Percentiles rank a stretch among this genome's conserved stretches.
phyloP scores from a whole-genome alignment of 345 rosid species.

The Garcia nutans region DNA sequence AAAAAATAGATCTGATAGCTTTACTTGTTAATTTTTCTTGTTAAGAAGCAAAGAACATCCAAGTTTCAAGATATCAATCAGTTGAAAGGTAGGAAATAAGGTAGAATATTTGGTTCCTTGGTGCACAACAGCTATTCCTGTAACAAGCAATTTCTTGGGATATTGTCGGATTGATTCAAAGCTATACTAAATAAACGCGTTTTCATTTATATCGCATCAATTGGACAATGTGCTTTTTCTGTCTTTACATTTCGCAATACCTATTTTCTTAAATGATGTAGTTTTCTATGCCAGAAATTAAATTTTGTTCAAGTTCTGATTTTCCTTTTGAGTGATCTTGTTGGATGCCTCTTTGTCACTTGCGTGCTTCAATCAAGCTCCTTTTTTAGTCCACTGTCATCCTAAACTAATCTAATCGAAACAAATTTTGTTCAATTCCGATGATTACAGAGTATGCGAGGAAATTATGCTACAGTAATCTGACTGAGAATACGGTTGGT shows the following conservation, averaged over 20 bases:
- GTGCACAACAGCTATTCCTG: not conserved
- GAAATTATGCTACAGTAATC: constrained; percentile 50
- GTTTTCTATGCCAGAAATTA: not conserved
- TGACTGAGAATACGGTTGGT: constrained; percentile 33
- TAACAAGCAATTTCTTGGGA: not conserved
- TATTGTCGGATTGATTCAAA: not conserved
- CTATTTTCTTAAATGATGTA: not conserved
- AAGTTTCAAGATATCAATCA: not conserved
- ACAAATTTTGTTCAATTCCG: not conserved
- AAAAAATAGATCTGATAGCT: too few relatives aligned
- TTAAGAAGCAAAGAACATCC: not conserved
- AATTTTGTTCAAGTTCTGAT: not conserved
- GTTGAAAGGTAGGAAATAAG: not conserved
- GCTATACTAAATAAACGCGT: not conserved
- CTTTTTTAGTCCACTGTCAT: not conserved
- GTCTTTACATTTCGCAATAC: not conserved
- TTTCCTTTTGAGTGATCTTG: not conserved
- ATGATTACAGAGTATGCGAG: constrained; percentile 51
- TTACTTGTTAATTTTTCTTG: not conserved
- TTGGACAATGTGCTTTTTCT: not conserved
- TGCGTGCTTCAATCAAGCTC: not conserved
- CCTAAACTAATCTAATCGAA: not conserved
- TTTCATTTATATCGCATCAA: not conserved
- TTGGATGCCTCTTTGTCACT: not conserved
- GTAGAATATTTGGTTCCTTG: not conserved